These are phyloP conservation scores for Orobanche coerulescens DNA, from an alignment of 257 asterid species.

Conservation along the genomic window DNA sequence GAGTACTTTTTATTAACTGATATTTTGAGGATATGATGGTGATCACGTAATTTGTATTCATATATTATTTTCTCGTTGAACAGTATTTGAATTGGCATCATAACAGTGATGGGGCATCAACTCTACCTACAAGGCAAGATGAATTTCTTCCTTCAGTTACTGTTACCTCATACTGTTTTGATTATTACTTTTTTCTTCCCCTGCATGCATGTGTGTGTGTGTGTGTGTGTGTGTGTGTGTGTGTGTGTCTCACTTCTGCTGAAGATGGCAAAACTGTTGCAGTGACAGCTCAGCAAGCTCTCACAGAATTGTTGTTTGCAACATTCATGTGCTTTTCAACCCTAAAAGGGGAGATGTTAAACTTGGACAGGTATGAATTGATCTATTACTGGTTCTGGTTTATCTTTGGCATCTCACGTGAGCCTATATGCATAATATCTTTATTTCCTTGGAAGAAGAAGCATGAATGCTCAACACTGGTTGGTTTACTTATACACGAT, in stretches of 20 bases:
- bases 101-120: slow-evolving; percentile 25
- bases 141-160: neutral
- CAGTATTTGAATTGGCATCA: slow-evolving; percentile 47
- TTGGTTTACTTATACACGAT: slow-evolving; percentile 3
- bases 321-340: slow-evolving; percentile 94
- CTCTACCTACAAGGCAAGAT: slow-evolving; percentile 45
- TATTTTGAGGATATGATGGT: slow-evolving; percentile 6
- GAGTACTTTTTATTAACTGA: slow-evolving; percentile 4
- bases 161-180: neutral
- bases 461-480: neutral
- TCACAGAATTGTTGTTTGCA: slow-evolving; percentile 74
- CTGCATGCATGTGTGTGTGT: neutral
- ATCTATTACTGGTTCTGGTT: slow-evolving; percentile 13
- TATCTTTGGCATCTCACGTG: slow-evolving; percentile 12
- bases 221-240: neutral
- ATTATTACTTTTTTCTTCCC: neutral
- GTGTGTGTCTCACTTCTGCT: slow-evolving; percentile 6
- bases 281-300: slow-evolving; percentile 40
- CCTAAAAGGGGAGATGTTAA: slow-evolving; percentile 91
- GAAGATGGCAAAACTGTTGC: slow-evolving; percentile 21
- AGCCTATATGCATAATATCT: slow-evolving; percentile 8
- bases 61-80: slow-evolving; percentile 21
- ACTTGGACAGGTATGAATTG: slow-evolving; percentile 82
- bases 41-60: neutral
- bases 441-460: slow-evolving; percentile 13